Evolutionary conservation across 345 rosid genomes (phyloP).

Genomic region (Euphorbia peplus): DNA sequence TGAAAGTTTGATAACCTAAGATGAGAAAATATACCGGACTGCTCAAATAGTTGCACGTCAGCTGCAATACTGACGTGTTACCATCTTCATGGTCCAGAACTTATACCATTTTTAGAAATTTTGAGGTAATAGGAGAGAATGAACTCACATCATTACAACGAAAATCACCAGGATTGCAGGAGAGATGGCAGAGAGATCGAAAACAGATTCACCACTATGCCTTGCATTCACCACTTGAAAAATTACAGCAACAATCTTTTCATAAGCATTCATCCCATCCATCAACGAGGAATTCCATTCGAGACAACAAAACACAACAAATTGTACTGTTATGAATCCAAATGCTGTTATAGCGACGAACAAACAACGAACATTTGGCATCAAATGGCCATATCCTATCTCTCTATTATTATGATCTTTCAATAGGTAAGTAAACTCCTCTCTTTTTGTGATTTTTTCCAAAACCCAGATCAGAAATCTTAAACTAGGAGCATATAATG

Average conservation of each 20-base stretch:
- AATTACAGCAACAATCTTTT: conserved; percentile 21
- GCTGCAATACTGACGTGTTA: too few species aligned
- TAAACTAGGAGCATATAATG: conserved; percentile 20
- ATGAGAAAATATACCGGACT: too few species aligned
- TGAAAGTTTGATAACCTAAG: too few species aligned
- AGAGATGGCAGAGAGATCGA: conserved; percentile 28
- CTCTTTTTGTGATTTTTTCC: conserved; percentile 16
- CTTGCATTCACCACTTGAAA: conserved; percentile 34
- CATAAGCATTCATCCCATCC: conserved; percentile 17
- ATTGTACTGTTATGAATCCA: conserved; percentile 26
- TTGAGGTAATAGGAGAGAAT: background rate
- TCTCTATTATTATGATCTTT: background rate
- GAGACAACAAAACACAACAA: conserved; percentile 26
- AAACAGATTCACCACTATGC: conserved; percentile 31
- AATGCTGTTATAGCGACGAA: conserved; percentile 20
- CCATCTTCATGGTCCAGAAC: too few species aligned
- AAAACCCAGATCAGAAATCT: conserved; percentile 28
- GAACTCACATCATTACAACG: conserved; percentile 35
- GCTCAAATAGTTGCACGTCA: too few species aligned
- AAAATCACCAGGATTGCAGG: conserved; percentile 30
- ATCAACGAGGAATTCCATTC: conserved; percentile 32
- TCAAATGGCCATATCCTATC: conserved; percentile 25
- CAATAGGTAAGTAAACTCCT: conserved; percentile 20
- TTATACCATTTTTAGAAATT: too few species aligned
- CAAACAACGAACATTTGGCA: conserved; percentile 6